These are phyloP conservation scores for Fusarium staphyleae DNA, from an alignment of 2,329 filamentous ascomycete genomes.

Conservation along the genomic window DNA sequence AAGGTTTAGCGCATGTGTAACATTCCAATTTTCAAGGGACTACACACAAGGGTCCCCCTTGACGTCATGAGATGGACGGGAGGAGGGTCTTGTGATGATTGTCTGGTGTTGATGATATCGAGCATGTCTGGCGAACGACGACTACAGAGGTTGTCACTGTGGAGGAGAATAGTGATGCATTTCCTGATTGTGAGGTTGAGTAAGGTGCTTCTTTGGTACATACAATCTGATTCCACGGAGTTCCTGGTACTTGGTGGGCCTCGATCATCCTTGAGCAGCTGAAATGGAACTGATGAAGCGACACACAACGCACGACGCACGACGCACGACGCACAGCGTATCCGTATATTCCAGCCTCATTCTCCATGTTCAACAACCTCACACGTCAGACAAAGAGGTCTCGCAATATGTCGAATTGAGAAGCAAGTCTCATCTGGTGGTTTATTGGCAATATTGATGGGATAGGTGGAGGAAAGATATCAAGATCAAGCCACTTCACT, in stretches of 20 bases:
- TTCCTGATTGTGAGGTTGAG: not conserved
- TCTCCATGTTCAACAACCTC: too few species aligned
- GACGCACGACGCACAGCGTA: too few species aligned
- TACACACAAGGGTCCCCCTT: constrained; percentile 16
- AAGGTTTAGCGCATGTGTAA: constrained; percentile 15
- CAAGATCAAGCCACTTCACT: constrained; percentile 4
- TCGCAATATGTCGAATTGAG: too few species aligned
- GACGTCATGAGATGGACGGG: constrained; percentile 27
- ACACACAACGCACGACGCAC: not conserved
- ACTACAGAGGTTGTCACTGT: constrained; percentile 4
- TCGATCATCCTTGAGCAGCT: constrained; percentile 27
- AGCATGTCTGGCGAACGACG: not conserved
- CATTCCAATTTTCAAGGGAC: constrained; percentile 19
- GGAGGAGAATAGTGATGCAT: not conserved
- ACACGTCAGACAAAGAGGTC: too few species aligned
- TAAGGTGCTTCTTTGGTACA: not conserved
- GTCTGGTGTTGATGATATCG: constrained; percentile 16
- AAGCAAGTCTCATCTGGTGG: too few species aligned
- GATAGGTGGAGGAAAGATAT: not conserved
- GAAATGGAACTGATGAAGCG: constrained; percentile 1
- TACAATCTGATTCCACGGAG: not conserved
- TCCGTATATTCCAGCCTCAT: too few species aligned
- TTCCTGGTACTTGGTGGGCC: constrained; percentile 1
- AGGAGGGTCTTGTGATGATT: constrained; percentile 25
- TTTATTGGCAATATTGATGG: too few species aligned